Base-by-base conservation (phyloP, 306 rosid species). In the Macrotyloma uniflorum region DNA sequence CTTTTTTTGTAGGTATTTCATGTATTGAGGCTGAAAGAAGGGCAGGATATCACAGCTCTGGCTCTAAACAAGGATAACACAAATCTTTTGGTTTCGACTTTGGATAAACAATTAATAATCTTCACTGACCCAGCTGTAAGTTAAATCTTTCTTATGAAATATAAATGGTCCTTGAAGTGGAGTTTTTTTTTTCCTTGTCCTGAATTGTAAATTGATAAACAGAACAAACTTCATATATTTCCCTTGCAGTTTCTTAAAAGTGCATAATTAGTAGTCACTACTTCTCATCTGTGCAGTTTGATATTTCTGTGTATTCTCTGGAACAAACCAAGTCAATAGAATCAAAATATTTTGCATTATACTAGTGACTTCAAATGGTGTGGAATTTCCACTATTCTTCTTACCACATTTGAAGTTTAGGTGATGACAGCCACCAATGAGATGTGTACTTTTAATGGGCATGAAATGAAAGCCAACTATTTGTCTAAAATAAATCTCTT, bases 101-200 rank as follows among this genome's bases (percentile, higher is more conserved):
- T 58, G 35, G 96, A 95, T 85, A 91, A 87, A 80, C 91, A 86
- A 75, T 84, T 95, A 90, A 85, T 95, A 77, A 80, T 95, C 83
- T 93, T 92, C 91, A 93, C 99, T 1, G 97, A 95, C 62, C 98
- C 99, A 72, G 75, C 98, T 54, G 99, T 95, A 87, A 88, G 99
- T 90, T 61, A 62, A 83, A 74, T 23, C 40, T 59, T 59, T 22
- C 46, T 33, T 14, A 64, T 75, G 59, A 22, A 75, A 68, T 75
- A 35, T 4, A 63, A 72, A 30, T 30, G 62, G 33, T 43, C 55
- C 42, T 73, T 26, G 20, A 14, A 57, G 8, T 72, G 26, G 13
- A 26, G 36, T 14, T 11, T 59, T 14, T 18, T 18, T 12, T 47
- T 13, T 68, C 1, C 1, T 26, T 67, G 6, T 15, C 57, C 74